These are phyloP conservation scores for Marchantia polymorpha DNA, from an alignment of 225 moss, liverwort and hornwort genomes.

Conservation along the genomic window DNA sequence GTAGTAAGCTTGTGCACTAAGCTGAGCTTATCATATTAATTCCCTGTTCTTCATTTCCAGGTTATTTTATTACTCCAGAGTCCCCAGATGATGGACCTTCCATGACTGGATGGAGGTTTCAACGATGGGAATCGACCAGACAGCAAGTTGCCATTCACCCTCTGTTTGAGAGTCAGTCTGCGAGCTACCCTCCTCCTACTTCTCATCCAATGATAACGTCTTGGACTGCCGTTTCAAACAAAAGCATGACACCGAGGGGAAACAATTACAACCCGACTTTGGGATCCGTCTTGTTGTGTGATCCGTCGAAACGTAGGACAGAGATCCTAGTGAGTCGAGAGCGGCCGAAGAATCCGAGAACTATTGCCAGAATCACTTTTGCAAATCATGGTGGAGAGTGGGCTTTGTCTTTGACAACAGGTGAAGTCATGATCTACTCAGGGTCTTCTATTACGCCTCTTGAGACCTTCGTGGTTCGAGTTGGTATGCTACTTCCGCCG, in stretches of 20 bases:
- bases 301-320: slow-evolving; percentile 11
- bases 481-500: slow-evolving; percentile 51
- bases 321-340: slow-evolving; percentile 27
- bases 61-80: slow-evolving; percentile 89
- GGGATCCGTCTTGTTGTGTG: slow-evolving; percentile 14
- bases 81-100: slow-evolving; percentile 75
- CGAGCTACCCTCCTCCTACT: slow-evolving; percentile 31
- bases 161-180: slow-evolving; percentile 63
- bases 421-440: slow-evolving; percentile 85
- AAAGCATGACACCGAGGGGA: slow-evolving; percentile 51
- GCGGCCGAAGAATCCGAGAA: slow-evolving; percentile 69
- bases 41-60: slow-evolving; percentile 34
- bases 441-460: slow-evolving; percentile 57
- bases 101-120: slow-evolving; percentile 86
- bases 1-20: no score
- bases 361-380: slow-evolving; percentile 60
- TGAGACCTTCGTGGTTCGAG: slow-evolving; percentile 65
- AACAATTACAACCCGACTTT: slow-evolving; percentile 22
- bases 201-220: slow-evolving; percentile 59
- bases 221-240: slow-evolving; percentile 69
- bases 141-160: slow-evolving; percentile 83
- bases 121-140: slow-evolving; percentile 84
- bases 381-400: slow-evolving; percentile 84
- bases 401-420: slow-evolving; percentile 60
- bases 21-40: no score